Evolutionary conservation across 1,284 basidiomycete genomes (phyloP), one percentile per base, ranked within the genome.

Genomic region (Ustilago lituana): DNA sequence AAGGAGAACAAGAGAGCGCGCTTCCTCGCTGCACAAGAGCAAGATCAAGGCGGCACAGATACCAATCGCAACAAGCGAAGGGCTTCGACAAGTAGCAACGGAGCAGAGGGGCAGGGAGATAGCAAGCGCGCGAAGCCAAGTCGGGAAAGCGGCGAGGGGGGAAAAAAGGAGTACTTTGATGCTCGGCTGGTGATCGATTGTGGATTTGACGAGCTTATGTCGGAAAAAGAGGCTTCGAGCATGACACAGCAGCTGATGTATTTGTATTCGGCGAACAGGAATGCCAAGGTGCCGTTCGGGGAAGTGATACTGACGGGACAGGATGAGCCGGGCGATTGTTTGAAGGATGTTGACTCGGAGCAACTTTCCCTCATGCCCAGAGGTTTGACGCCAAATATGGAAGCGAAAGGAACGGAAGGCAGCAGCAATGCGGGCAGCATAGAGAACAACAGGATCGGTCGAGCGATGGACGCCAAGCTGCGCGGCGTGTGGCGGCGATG

Each of bases 191-290:
- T 96, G 19, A 84, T 98, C 24, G 96, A 99, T 84, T 85, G 96
- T 7, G 93, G 90, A 2, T 99, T 98, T 80, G 96, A 99, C 82
- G 88, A 93, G 43, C 86, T 90, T 83, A 98, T 98, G 96, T 88
- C 85, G 44, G 93, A 94, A 53, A 94, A 93, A 92, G 96, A 98
- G 85, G 87, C 95, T 62, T 88, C 85, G 62, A 96, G 93, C 17
- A 87, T 98, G 79, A 88, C 87, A 43, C 90, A 90, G 33, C 96
- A 98, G 83, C 85, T 98, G 50, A 89, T 89, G 29, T 96, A 91
- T 80, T 89, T 91, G 31, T 97, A 98, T 83, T 90, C 90, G 69
- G 87, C 88, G 40, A 95, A 98, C 82, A 88, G 91, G 48, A 86
- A 86, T 43, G 87, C 92, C 1, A 79, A 85, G 5, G 85, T 84